phyloP scores from a whole-genome alignment of 345 rosid species.

The Theobroma cacao region DNA sequence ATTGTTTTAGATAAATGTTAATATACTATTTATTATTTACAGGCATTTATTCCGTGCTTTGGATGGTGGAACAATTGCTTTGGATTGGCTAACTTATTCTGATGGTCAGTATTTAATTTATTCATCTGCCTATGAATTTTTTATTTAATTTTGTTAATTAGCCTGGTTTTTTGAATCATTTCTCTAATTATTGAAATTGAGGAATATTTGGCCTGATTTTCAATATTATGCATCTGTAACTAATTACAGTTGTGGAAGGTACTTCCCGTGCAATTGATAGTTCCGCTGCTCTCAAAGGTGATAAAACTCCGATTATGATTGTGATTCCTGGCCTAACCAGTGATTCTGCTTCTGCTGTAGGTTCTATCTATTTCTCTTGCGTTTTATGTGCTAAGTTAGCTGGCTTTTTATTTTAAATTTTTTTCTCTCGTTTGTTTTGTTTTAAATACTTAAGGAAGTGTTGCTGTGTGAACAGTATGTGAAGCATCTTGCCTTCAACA shows the following conservation, averaged over 20 bases:
- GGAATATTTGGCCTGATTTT: neutral
- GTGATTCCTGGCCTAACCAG: slow-evolving; percentile 77
- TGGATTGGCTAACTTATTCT: slow-evolving; percentile 71
- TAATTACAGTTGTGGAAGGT: slow-evolving; percentile 33
- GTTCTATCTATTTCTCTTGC: neutral
- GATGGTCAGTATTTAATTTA: slow-evolving; percentile 44
- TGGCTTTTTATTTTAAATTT: neutral
- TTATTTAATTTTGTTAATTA: neutral
- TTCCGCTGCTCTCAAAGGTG: slow-evolving; percentile 32
- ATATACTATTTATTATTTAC: neutral
- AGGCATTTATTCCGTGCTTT: slow-evolving; percentile 63
- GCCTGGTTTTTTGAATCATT: neutral
- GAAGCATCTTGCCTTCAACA: slow-evolving; percentile 60
- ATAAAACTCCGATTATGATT: slow-evolving; percentile 49
- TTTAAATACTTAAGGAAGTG: neutral
- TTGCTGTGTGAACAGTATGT: slow-evolving; percentile 44
- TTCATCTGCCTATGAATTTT: neutral
- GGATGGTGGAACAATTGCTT: slow-evolving; percentile 89
- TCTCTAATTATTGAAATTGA: no score
- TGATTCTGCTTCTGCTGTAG: slow-evolving; percentile 62
- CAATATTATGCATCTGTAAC: neutral
- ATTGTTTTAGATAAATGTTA: neutral
- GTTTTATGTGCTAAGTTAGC: neutral
- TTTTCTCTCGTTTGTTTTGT: neutral
- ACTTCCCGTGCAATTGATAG: slow-evolving; percentile 14